Percentiles rank a stretch among this genome's conserved stretches.
phyloP scores from a whole-genome alignment of 2,329 filamentous ascomycete species.

The Sclerotinia minor region DNA sequence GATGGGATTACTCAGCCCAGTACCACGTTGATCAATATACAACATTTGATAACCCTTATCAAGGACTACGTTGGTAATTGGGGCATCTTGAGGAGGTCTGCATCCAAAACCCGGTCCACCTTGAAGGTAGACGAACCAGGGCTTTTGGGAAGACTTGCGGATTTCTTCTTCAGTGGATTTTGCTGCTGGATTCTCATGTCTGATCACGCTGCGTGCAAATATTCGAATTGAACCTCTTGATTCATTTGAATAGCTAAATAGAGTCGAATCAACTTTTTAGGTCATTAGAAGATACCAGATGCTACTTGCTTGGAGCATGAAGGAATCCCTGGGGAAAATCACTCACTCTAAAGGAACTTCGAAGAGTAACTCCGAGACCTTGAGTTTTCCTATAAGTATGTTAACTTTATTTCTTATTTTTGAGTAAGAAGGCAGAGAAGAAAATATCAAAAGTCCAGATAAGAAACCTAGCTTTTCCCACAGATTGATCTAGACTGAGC shows the following conservation, averaged over 20 bases:
- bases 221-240: slow-evolving; percentile 62
- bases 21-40: slow-evolving; percentile 87
- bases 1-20: slow-evolving; percentile 79
- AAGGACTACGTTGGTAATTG: slow-evolving; percentile 69
- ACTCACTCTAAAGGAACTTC: slow-evolving; percentile 79
- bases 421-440: too few relatives aligned
- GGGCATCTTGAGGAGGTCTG: slow-evolving; percentile 69
- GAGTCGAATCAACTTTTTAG: slow-evolving; percentile 41
- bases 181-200: slow-evolving; percentile 57
- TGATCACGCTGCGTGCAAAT: slow-evolving; percentile 74
- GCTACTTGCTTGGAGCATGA: neutral
- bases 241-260: slow-evolving; percentile 19
- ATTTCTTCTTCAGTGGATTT: slow-evolving; percentile 42
- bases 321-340: slow-evolving; percentile 54
- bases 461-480: neutral
- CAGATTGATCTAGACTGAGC: neutral
- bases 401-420: slow-evolving; percentile 13
- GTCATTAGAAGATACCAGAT: slow-evolving; percentile 52
- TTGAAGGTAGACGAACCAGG: slow-evolving; percentile 73
- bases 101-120: slow-evolving; percentile 59
- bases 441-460: neutral
- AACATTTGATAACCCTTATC: slow-evolving; percentile 82
- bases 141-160: slow-evolving; percentile 52
- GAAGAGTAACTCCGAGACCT: slow-evolving; percentile 82
- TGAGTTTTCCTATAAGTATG: slow-evolving; percentile 62